Evolutionary conservation across 73 alveolate genomes (phyloP).

Genomic region (Tetrahymena elliotti): DNA sequence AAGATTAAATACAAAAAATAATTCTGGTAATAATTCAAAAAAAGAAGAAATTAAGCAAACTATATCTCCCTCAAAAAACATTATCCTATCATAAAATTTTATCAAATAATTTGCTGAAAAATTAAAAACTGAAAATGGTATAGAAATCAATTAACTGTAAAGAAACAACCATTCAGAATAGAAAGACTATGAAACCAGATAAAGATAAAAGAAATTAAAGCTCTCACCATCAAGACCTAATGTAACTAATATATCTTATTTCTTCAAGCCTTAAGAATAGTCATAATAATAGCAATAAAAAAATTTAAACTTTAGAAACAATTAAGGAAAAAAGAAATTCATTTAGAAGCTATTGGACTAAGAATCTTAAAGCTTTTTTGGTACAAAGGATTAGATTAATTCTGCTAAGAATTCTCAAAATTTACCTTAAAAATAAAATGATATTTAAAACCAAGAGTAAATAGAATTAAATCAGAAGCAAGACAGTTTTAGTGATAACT

Average conservation of each 20-base stretch:
- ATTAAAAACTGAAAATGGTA: neutral
- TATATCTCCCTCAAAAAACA: neutral
- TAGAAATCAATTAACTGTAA: neutral
- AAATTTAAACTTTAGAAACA: neutral
- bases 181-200: neutral
- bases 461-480: too few species aligned
- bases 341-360: neutral
- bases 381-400: too few species aligned
- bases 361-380: too few species aligned
- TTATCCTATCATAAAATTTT: neutral
- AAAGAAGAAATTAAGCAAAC: neutral
- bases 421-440: too few species aligned
- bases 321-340: neutral
- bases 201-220: neutral
- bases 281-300: neutral
- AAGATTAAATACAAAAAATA: neutral
- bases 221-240: neutral
- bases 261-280: neutral
- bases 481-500: neutral
- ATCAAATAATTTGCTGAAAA: neutral
- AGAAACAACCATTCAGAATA: neutral
- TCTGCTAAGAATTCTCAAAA: too few species aligned
- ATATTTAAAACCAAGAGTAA: neutral
- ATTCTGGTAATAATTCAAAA: neutral
- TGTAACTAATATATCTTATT: neutral